Evolutionary conservation across 1,284 basidiomycete species (phyloP).

Genomic region (Cutaneotrichosporon mucoides): DNA sequence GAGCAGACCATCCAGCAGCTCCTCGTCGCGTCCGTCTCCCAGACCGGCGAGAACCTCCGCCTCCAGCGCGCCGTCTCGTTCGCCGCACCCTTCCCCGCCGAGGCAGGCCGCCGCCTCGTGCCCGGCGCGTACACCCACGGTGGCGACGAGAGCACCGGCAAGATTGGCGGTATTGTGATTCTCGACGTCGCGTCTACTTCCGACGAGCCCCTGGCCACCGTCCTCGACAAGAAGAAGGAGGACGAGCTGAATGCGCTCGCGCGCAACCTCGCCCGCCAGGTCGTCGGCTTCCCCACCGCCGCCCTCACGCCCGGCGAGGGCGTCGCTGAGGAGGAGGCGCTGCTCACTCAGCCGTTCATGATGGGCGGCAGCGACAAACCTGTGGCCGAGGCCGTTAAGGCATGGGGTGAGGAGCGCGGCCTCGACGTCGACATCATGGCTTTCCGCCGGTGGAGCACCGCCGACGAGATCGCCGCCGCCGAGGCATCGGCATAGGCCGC

Average conservation of each 20-base stretch:
- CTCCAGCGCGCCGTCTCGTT: conserved; percentile 70
- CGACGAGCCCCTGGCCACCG: conserved; percentile 33
- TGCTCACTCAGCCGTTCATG: conserved; percentile 80
- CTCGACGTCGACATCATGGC: conserved; percentile 39
- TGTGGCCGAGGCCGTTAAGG: conserved; percentile 61
- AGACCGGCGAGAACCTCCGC: conserved; percentile 84
- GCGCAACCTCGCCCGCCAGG: conserved; percentile 75
- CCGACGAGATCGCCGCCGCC: conserved; percentile 20
- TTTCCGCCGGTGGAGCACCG: conserved; percentile 45
- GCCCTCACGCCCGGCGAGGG: conserved; percentile 51
- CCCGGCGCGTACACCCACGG: conserved; percentile 77
- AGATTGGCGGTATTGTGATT: conserved; percentile 66
- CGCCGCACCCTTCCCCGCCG: conserved; percentile 58
- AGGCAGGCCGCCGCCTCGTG: conserved; percentile 56
- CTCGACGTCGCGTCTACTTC: conserved; percentile 54
- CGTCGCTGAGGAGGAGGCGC: conserved; percentile 53
- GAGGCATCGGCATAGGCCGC: no score
- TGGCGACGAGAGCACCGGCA: conserved; percentile 58
- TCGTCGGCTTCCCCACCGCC: conserved; percentile 77
- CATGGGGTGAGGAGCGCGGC: conserved; percentile 63
- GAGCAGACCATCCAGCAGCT: conserved; percentile 63
- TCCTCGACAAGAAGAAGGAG: conserved; percentile 43
- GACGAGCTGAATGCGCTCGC: conserved; percentile 63
- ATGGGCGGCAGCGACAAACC: conserved; percentile 58
- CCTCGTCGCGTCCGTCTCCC: conserved; percentile 73